These are phyloP conservation scores for Ceriops zippeliana DNA, from an alignment of 345 rosid species.

Conservation along the genomic window DNA sequence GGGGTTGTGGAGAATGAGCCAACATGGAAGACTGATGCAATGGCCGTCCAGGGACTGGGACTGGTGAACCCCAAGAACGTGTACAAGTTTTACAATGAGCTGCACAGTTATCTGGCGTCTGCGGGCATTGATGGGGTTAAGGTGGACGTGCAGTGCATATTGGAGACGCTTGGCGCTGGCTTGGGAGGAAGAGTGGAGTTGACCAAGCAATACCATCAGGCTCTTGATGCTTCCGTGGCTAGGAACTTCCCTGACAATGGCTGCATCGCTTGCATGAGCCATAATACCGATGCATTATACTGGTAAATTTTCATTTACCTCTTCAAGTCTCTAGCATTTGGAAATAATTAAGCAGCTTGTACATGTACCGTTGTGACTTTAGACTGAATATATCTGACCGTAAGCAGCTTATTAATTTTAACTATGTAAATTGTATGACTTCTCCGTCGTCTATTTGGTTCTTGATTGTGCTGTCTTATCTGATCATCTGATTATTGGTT, in stretches of 20 bases:
- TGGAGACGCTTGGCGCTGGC: constrained; percentile 82
- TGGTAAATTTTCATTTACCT: constrained; percentile 41
- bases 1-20: constrained; percentile 86
- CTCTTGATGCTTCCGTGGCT: constrained; percentile 79
- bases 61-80: constrained; percentile 70
- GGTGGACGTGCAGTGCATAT: constrained; percentile 84
- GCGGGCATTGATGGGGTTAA: constrained; percentile 92
- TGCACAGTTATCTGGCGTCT: constrained; percentile 73
- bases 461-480: too few relatives aligned
- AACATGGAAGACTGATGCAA: constrained; percentile 60
- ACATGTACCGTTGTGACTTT: too few relatives aligned
- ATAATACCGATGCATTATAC: constrained; percentile 88
- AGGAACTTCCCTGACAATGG: constrained; percentile 84
- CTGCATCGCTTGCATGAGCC: constrained; percentile 95
- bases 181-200: constrained; percentile 85
- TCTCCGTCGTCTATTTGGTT: too few relatives aligned
- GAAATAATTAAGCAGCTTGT: too few relatives aligned
- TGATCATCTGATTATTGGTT: too few relatives aligned
- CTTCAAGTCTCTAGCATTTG: too few relatives aligned
- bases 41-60: constrained; percentile 81
- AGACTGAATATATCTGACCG: too few relatives aligned
- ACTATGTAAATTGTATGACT: too few relatives aligned
- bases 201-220: constrained; percentile 81
- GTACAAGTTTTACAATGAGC: constrained; percentile 62
- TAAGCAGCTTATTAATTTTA: too few relatives aligned